A percentile compares a stretch with the other conserved stretches of the same genome.
These are phyloP conservation scores for Hapsidospora chrysogenum DNA, from an alignment of 495 filamentous ascomycete genomes.

Conservation along the genomic window DNA sequence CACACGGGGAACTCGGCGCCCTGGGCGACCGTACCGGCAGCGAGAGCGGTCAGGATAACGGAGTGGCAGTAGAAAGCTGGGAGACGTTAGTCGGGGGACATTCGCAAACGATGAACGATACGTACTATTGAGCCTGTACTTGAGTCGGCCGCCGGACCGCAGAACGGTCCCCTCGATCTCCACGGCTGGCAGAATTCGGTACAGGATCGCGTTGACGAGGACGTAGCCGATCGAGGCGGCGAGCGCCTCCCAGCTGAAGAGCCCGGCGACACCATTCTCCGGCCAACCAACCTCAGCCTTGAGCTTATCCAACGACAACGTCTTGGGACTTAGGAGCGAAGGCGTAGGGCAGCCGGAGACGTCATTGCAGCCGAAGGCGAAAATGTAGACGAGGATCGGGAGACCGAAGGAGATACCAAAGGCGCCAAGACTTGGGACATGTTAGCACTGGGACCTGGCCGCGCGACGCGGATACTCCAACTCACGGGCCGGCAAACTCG, in stretches of 20 bases:
- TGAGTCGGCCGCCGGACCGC: conserved; percentile 52
- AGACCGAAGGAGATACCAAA: conserved; percentile 59
- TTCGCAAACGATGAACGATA: conserved; percentile 1
- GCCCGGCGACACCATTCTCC: conserved; percentile 42
- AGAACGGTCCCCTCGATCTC: conserved; percentile 55
- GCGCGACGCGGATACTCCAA: conserved; percentile 10
- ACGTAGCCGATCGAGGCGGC: conserved; percentile 64
- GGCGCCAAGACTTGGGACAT: conserved; percentile 48
- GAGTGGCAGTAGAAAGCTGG: conserved; percentile 67
- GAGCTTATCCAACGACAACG: conserved; percentile 49
- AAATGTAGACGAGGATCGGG: conserved; percentile 54
- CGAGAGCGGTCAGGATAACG: conserved; percentile 46
- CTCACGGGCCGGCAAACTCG: conserved; percentile 82
- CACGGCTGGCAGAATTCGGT: conserved; percentile 62
- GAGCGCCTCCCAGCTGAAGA: conserved; percentile 42
- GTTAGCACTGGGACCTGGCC: background rate
- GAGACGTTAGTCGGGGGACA: too few species aligned
- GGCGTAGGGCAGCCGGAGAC: conserved; percentile 80
- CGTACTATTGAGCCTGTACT: conserved; percentile 81
- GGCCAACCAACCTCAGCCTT: conserved; percentile 73
- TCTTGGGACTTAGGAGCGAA: conserved; percentile 60
- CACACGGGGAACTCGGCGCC: conserved; percentile 75
- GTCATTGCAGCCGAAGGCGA: conserved; percentile 83
- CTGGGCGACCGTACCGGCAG: conserved; percentile 55
- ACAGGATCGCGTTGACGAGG: conserved; percentile 53